Percentiles rank a stretch among this genome's conserved stretches.
phyloP scores from a whole-genome alignment of 2,329 filamentous ascomycete genomes.

The Capronia americana region DNA sequence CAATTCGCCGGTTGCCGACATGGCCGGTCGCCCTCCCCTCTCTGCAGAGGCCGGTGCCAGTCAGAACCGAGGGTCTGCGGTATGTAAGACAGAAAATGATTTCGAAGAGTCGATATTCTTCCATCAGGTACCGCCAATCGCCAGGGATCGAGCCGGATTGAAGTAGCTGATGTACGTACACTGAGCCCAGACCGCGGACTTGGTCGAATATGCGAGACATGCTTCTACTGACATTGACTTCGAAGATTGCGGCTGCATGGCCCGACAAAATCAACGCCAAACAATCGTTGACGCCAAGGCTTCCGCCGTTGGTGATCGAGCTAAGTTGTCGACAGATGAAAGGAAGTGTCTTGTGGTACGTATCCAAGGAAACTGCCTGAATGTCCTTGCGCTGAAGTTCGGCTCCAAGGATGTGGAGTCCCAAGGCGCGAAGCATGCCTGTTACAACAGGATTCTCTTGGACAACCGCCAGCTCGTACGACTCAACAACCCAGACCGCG shows the following conservation, averaged over 20 bases:
- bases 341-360: conserved; percentile 5
- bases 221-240: conserved; percentile 1
- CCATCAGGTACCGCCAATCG: conserved; percentile 1
- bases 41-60: not conserved
- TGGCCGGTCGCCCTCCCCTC: not conserved
- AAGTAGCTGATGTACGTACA: conserved; percentile 13
- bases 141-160: conserved; percentile 1
- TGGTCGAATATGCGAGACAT: not conserved
- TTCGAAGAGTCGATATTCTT: conserved; percentile 16
- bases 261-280: conserved; percentile 7
- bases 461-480: conserved; percentile 4
- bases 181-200: conserved; percentile 14
- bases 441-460: conserved; percentile 5
- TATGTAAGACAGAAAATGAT: conserved; percentile 9
- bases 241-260: conserved; percentile 14
- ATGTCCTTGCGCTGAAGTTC: conserved; percentile 14
- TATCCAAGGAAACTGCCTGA: not conserved
- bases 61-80: conserved; percentile 9
- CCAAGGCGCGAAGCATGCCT: conserved; percentile 8
- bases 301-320: not conserved
- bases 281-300: not conserved
- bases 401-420: conserved; percentile 3
- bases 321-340: conserved; percentile 8
- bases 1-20: not conserved
- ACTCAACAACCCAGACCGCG: conserved; percentile 10